Percentiles rank a stretch among this genome's conserved stretches.
Evolutionary conservation across 495 filamentous ascomycete species (phyloP).

Genomic region (Aspergillus wentii): DNA sequence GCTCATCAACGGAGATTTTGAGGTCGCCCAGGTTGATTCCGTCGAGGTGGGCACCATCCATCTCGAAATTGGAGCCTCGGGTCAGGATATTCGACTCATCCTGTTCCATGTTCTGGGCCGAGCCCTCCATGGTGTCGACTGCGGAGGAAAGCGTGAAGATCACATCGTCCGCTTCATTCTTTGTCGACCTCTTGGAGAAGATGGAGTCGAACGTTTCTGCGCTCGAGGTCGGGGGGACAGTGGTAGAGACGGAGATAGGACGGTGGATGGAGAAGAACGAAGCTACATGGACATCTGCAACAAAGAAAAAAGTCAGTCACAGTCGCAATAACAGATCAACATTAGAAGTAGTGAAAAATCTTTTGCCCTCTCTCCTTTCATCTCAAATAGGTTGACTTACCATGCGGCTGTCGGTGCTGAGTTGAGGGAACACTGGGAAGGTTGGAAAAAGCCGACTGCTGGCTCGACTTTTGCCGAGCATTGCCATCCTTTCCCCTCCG

Average conservation of each 20-base stretch:
- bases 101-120: constrained; percentile 41
- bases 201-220: constrained; percentile 74
- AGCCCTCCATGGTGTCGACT: constrained; percentile 65
- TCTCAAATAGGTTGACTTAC: constrained; percentile 36
- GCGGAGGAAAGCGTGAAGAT: constrained; percentile 73
- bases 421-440: constrained; percentile 83
- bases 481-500: constrained; percentile 34
- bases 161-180: constrained; percentile 57
- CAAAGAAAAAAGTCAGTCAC: constrained; percentile 5
- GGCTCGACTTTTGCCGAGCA: constrained; percentile 34
- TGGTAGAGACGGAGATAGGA: constrained; percentile 81
- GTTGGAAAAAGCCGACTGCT: constrained; percentile 44
- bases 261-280: constrained; percentile 95
- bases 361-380: neutral
- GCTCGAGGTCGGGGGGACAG: constrained; percentile 67
- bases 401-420: constrained; percentile 68
- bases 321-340: neutral
- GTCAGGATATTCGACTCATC: too few species aligned
- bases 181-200: constrained; percentile 55
- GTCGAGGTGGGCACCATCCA: constrained; percentile 23
- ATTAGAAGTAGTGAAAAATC: neutral
- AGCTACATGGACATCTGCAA: constrained; percentile 74
- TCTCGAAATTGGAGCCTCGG: constrained; percentile 50
- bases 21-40: constrained; percentile 28
- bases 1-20: constrained; percentile 46